Percentiles rank a stretch among this genome's conserved stretches.
These are phyloP conservation scores for Canavalia gladiata DNA, from an alignment of 306 rosid species.

Conservation along the genomic window DNA sequence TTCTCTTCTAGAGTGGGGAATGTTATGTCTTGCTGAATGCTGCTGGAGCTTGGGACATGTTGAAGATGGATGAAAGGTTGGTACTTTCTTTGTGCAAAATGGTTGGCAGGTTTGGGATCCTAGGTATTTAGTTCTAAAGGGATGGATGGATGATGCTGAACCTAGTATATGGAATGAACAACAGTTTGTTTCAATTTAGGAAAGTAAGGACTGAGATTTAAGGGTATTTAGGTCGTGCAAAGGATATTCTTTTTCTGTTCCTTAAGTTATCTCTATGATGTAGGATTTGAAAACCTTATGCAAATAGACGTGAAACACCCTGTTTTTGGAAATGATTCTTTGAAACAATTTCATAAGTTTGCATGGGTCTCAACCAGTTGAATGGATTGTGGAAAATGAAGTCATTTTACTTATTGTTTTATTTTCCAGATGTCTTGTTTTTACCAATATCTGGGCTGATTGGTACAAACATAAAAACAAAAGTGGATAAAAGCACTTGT, in stretches of 20 bases:
- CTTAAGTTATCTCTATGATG: slow-evolving; percentile 5
- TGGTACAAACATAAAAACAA: slow-evolving; percentile 77
- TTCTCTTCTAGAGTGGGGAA: slow-evolving; percentile 38
- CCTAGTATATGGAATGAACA: slow-evolving; percentile 14
- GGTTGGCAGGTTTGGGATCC: slow-evolving; percentile 18
- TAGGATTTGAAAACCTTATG: slow-evolving; percentile 25
- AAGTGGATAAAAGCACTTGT: slow-evolving; percentile 73
- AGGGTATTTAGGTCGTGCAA: slow-evolving; percentile 24
- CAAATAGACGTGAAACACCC: neutral
- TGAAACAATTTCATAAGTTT: slow-evolving; percentile 6
- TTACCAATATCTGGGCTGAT: slow-evolving; percentile 91
- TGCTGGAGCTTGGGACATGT: slow-evolving; percentile 30
- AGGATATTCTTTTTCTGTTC: slow-evolving; percentile 1
- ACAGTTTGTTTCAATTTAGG: slow-evolving; percentile 24
- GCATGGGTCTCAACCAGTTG: slow-evolving; percentile 24
- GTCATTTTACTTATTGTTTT: slow-evolving; percentile 43
- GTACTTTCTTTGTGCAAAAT: slow-evolving; percentile 14
- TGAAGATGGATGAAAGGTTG: slow-evolving; percentile 28
- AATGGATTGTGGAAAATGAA: slow-evolving; percentile 33
- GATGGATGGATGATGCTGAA: slow-evolving; percentile 28
- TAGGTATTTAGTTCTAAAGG: slow-evolving; percentile 10
- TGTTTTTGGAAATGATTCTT: slow-evolving; percentile 1
- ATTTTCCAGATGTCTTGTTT: slow-evolving; percentile 80
- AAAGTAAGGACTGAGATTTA: slow-evolving; percentile 19
- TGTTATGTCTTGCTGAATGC: slow-evolving; percentile 26